Percentiles rank a stretch among this genome's conserved stretches.
Conservation (phyloP, 441 rosid genomes). For the Breynia disticha region DNA sequence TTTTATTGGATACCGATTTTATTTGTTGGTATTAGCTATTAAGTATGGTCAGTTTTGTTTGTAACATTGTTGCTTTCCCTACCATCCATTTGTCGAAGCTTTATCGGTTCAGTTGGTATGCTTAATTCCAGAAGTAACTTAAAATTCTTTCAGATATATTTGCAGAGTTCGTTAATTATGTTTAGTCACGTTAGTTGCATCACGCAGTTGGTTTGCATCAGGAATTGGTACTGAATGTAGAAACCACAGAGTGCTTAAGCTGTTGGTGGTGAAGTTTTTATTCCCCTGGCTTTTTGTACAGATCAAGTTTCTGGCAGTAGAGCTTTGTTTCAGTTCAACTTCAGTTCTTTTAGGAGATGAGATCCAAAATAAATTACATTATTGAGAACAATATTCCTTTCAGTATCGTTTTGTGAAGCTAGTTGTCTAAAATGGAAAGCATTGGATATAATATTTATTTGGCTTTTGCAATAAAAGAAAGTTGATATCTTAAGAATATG, state of each 20-base stretch:
- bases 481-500: slow-evolving; percentile 7
- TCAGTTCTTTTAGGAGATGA: neutral
- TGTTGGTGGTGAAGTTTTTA: neutral
- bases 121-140: neutral
- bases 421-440: slow-evolving; percentile 3
- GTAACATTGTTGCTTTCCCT: neutral
- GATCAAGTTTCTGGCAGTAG: neutral
- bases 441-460: neutral
- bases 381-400: neutral
- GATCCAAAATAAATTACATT: neutral
- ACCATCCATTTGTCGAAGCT: neutral
- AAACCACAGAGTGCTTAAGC: neutral
- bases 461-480: neutral
- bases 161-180: neutral
- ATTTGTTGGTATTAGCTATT: neutral
- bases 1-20: neutral
- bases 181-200: neutral
- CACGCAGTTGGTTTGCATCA: no score
- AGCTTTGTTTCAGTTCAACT: neutral
- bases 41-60: neutral
- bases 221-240: no score
- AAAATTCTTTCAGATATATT: neutral
- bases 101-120: neutral
- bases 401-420: slow-evolving; percentile 1
- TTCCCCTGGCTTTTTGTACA: neutral